Evolutionary conservation across 352 stramenopile genomes (phyloP).

Genomic region (Phytopythium kandeliae): DNA sequence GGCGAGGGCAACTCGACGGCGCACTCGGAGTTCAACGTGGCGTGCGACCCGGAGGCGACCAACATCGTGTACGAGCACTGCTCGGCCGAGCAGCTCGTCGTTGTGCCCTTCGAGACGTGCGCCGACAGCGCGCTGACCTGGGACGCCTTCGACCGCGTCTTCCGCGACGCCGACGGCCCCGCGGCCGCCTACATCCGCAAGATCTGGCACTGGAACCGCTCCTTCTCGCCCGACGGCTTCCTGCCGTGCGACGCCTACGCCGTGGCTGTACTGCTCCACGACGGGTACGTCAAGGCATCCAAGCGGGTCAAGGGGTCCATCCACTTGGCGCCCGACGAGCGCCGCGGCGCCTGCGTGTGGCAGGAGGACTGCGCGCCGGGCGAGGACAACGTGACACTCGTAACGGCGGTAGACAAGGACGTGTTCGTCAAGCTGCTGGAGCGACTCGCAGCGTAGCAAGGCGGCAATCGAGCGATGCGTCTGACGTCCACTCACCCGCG

Average conservation of each 20-base stretch:
- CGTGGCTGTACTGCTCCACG: constrained; percentile 52
- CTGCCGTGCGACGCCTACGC: constrained; percentile 73
- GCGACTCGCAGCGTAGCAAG: constrained; percentile 27
- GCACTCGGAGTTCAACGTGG: constrained; percentile 77
- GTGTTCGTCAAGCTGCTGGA: constrained; percentile 60
- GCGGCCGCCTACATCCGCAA: constrained; percentile 45
- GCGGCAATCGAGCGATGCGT: no score
- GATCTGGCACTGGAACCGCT: constrained; percentile 57
- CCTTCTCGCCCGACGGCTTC: constrained; percentile 43
- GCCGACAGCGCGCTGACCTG: constrained; percentile 52
- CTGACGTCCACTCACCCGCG: no score
- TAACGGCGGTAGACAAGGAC: constrained; percentile 53
- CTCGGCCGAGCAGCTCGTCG: constrained; percentile 45
- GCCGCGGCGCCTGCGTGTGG: constrained; percentile 51
- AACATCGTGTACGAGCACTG: constrained; percentile 70
- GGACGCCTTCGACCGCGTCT: constrained; percentile 62
- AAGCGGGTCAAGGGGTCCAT: constrained; percentile 39
- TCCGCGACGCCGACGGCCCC: constrained; percentile 31
- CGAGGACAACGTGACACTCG: constrained; percentile 55
- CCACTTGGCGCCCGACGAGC: constrained; percentile 45
- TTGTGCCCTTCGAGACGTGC: constrained; percentile 70
- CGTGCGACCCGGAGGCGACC: constrained; percentile 74
- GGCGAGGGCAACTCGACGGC: constrained; percentile 66
- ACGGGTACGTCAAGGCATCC: constrained; percentile 44
- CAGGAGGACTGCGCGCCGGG: constrained; percentile 19